Evolutionary conservation across 1,139 yeast genomes (phyloP), one percentile per base, ranked within the genome.

Genomic region (Blastobotrys illinoisensis): DNA sequence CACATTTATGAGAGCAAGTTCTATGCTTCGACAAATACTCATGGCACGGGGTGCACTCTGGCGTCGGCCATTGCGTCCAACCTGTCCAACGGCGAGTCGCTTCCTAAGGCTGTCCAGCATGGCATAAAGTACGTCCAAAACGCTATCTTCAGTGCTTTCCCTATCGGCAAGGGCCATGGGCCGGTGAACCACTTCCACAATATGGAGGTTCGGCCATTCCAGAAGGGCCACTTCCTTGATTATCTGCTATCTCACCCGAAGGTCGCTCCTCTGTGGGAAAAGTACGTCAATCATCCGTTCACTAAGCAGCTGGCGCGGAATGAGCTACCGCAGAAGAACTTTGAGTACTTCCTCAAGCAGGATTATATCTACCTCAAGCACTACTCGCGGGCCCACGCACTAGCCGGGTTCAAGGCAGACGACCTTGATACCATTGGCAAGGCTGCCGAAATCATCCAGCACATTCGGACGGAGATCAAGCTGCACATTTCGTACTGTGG

Each of bases 1-100:
- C 73, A 77, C 1, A 67, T 80, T 0, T 82, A 79, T 65, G 75
- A 76, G 58, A 81, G 90, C 7, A 68, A 67, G 1, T 80, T 68
- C 60, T 69, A 83, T 18, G 68, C 72, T 2, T 76, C 88, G 1
- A 66, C 71, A 3, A 80, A 83, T 63, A 83, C 90, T 0, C 97
- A 90, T 67, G 97, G 97, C 9, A 88, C 97, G 1, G 97, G 97
- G 0, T 90, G 97, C 68, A 87, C 97, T 0, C 74, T 90, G 51
- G 83, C 96, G 0, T 84, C 96, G 1, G 79, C 96, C 0, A 85
- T 90, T 61, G 85, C 95, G 0, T 82, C 95, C 1, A 83, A 86
- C 62, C 62, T 88, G 49, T 91, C 96, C 1, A 74, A 74, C 47
- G 83, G 82, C 0, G 59, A 64, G 40, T 44, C 73, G 0, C 63